Percentiles rank a stretch among this genome's conserved stretches.
phyloP scores from a whole-genome alignment of 768 basidiomycete species.

The Leccinum longicurvipes region DNA sequence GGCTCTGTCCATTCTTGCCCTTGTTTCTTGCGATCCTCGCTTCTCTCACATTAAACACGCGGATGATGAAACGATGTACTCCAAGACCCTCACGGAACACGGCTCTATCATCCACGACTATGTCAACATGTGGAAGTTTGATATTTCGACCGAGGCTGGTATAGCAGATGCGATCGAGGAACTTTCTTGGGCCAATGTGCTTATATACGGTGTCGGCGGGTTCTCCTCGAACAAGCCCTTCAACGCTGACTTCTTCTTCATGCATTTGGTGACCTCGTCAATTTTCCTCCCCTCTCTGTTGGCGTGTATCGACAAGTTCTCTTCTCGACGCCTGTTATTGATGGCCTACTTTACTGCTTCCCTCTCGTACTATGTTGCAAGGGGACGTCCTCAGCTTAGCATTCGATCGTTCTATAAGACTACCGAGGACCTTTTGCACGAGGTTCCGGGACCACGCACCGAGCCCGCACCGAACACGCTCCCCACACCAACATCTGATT shows the following conservation, averaged over 20 bases:
- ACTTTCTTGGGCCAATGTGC: constrained; percentile 49
- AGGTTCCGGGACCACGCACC: constrained; percentile 16
- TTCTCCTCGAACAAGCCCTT: constrained; percentile 46
- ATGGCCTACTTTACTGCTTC: constrained; percentile 27
- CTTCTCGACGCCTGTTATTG: constrained; percentile 27
- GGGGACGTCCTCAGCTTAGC: constrained; percentile 33
- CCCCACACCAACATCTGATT: constrained; percentile 31
- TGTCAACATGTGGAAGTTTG: constrained; percentile 44
- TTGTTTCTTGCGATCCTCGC: constrained; percentile 48
- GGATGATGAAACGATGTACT: constrained; percentile 32
- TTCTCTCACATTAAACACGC: constrained; percentile 23
- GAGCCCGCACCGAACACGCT: constrained; percentile 28
- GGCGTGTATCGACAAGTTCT: constrained; percentile 30
- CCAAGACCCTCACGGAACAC: constrained; percentile 27
- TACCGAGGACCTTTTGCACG: constrained; percentile 35
- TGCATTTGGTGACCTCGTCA: constrained; percentile 69
- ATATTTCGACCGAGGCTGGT: constrained; percentile 34
- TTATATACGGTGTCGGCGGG: constrained; percentile 62
- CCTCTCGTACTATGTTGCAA: constrained; percentile 30
- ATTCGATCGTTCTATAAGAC: constrained; percentile 29
- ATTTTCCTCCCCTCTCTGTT: constrained; percentile 55
- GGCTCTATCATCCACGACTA: constrained; percentile 40
- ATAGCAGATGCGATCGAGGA: constrained; percentile 58
- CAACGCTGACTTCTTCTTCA: constrained; percentile 65
- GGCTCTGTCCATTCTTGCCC: constrained; percentile 50